A percentile compares a stretch with the other conserved stretches of the same genome.
phyloP scores from a whole-genome alignment of 2,329 filamentous ascomycete species.

The Phyllosticta citriasiana region DNA sequence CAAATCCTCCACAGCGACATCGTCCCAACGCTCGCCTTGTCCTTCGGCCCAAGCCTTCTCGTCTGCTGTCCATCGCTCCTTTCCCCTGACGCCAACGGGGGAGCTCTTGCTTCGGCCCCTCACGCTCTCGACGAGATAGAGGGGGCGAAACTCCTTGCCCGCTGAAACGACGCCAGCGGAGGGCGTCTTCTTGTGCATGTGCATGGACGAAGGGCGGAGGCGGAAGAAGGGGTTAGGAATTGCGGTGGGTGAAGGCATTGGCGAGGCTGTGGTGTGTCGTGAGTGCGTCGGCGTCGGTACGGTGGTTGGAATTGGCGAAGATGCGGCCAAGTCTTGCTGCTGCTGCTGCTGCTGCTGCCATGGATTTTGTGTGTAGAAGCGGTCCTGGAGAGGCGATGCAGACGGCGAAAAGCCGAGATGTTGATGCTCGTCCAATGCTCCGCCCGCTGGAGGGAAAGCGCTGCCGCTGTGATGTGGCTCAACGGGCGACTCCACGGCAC shows the following conservation, averaged over 20 bases:
- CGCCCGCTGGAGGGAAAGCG: neutral
- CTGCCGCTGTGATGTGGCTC: neutral
- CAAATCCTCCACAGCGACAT: slow-evolving; percentile 31
- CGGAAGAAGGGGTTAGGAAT: slow-evolving; percentile 2
- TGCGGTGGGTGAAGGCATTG: neutral
- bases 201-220: slow-evolving; percentile 12
- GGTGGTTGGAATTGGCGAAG: neutral
- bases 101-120: slow-evolving; percentile 29
- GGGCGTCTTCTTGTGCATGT: slow-evolving; percentile 36
- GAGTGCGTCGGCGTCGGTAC: neutral
- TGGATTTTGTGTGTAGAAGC: neutral
- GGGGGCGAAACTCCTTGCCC: slow-evolving; percentile 60
- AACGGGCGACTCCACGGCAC: neutral
- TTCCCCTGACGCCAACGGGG: slow-evolving; percentile 25
- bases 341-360: neutral
- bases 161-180: slow-evolving; percentile 26
- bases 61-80: neutral
- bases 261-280: neutral
- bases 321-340: neutral
- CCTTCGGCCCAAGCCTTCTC: neutral
- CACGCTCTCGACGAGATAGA: slow-evolving; percentile 67
- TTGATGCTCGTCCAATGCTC: neutral
- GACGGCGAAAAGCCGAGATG: neutral
- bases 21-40: slow-evolving; percentile 1
- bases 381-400: neutral